These are phyloP conservation scores for Dactylonectria estremocensis DNA, from an alignment of 2,329 filamentous ascomycete genomes.

Conservation along the genomic window DNA sequence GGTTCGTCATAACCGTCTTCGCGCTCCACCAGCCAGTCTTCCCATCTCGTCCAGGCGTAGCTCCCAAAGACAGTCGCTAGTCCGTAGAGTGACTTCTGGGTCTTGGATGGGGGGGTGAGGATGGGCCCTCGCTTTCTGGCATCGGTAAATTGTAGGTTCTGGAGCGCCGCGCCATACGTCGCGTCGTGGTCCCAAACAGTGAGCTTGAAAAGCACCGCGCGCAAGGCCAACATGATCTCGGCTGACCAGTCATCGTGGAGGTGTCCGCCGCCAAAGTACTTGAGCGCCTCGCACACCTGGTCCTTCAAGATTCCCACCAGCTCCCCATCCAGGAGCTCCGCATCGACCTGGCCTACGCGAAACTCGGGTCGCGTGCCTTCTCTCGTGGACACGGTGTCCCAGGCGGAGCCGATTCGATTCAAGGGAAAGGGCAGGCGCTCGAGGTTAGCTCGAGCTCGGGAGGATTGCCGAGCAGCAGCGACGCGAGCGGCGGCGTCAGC, in stretches of 20 bases:
- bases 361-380: conserved; percentile 89
- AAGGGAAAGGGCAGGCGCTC: conserved; percentile 75
- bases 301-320: conserved; percentile 86
- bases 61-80: conserved; percentile 87
- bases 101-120: conserved; percentile 79
- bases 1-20: conserved; percentile 82
- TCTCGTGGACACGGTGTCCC: conserved; percentile 80
- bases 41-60: conserved; percentile 94
- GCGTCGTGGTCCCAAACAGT: conserved; percentile 97
- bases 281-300: conserved; percentile 90
- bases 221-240: conserved; percentile 85
- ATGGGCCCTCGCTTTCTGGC: conserved; percentile 77
- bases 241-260: conserved; percentile 88
- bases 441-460: conserved; percentile 68
- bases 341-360: conserved; percentile 95
- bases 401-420: conserved; percentile 71
- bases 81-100: conserved; percentile 89
- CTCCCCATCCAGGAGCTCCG: conserved; percentile 95
- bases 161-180: conserved; percentile 92
- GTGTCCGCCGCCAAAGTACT: conserved; percentile 83
- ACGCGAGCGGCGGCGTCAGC: conserved; percentile 72
- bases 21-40: conserved; percentile 84
- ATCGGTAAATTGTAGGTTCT: conserved; percentile 92
- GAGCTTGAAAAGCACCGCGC: conserved; percentile 91
- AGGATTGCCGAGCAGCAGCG: conserved; percentile 65